A percentile compares a stretch with the other conserved stretches of the same genome.
Conservation (phyloP, 805 yeast species). For the Komagataella pastoris region DNA sequence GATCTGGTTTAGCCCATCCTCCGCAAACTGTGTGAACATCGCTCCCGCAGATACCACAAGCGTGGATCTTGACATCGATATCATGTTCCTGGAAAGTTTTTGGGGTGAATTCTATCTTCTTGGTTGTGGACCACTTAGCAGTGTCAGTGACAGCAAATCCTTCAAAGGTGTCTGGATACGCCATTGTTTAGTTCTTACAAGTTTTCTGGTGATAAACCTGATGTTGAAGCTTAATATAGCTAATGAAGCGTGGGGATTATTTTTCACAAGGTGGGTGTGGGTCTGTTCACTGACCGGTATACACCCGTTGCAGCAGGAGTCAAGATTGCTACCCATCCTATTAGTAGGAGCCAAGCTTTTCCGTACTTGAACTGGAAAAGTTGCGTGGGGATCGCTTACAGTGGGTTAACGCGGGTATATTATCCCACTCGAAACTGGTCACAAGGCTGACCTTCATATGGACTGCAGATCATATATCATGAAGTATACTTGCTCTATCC, state of each 20-base stretch:
- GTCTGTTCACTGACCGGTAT: too few relatives aligned
- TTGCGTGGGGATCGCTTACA: background rate
- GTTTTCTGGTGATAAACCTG: background rate
- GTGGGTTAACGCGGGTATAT: background rate
- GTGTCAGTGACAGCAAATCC: conserved; percentile 24
- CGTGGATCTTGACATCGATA: conserved; percentile 19
- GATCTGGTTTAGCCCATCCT: conserved; percentile 28
- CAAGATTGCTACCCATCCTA: too few relatives aligned
- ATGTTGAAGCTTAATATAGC: background rate
- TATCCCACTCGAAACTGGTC: background rate
- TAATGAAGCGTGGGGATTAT: background rate
- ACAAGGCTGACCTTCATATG: background rate
- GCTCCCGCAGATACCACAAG: conserved; percentile 54
- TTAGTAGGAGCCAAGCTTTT: too few relatives aligned
- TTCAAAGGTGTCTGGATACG: conserved; percentile 22
- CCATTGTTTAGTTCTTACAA: conserved; percentile 7
- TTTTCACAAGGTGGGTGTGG: background rate
- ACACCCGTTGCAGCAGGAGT: background rate
- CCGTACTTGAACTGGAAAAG: too few relatives aligned
- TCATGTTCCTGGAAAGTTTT: conserved; percentile 22
- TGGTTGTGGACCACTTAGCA: conserved; percentile 19
- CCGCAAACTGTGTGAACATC: conserved; percentile 39
- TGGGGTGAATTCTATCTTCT: conserved; percentile 17
- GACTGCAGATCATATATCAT: background rate
- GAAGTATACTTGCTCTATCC: background rate